A percentile compares a stretch with the other conserved stretches of the same genome.
These are phyloP conservation scores for Pseudocercospora crystallina DNA, from an alignment of 2,329 filamentous ascomycete species.

Conservation along the genomic window DNA sequence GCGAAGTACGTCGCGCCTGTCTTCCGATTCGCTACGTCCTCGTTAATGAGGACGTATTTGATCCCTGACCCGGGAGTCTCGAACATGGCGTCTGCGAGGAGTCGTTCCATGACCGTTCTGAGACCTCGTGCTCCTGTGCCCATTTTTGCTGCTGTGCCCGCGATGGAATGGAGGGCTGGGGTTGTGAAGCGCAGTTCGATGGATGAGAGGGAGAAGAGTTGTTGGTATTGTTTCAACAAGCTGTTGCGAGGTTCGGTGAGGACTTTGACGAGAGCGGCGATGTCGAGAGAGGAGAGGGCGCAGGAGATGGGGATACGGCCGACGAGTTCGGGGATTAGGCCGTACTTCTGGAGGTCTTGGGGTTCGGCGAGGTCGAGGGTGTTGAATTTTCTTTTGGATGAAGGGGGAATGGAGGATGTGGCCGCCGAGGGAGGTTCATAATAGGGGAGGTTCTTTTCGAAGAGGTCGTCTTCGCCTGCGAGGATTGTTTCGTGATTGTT, in stretches of 20 bases:
- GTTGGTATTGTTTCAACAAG: constrained; percentile 82
- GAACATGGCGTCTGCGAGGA: constrained; percentile 49
- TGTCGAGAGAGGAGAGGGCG: constrained; percentile 73
- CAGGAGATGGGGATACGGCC: constrained; percentile 91
- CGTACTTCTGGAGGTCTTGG: constrained; percentile 64
- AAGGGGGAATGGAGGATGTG: constrained; percentile 36
- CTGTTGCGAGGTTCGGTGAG: constrained; percentile 90
- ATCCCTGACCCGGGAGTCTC: constrained; percentile 48
- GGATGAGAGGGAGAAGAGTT: constrained; percentile 77
- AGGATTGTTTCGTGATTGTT: constrained; percentile 59
- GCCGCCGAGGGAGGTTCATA: constrained; percentile 38
- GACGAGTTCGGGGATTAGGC: constrained; percentile 92
- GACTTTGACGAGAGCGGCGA: constrained; percentile 73
- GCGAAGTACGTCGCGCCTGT: constrained; percentile 44
- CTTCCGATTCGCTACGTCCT: constrained; percentile 46
- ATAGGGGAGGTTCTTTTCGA: constrained; percentile 48
- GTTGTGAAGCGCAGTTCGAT: constrained; percentile 80
- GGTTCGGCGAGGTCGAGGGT: constrained; percentile 69
- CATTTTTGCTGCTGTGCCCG: constrained; percentile 65
- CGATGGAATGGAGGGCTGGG: constrained; percentile 76
- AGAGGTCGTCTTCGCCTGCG: constrained; percentile 58
- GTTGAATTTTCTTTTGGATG: constrained; percentile 64
- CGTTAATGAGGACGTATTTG: constrained; percentile 48
- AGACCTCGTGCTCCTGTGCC: constrained; percentile 66
- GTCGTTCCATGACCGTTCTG: constrained; percentile 49